These are phyloP conservation scores for Chlorella sp. DNA, from an alignment of 139 green algal species.

Conservation along the genomic window DNA sequence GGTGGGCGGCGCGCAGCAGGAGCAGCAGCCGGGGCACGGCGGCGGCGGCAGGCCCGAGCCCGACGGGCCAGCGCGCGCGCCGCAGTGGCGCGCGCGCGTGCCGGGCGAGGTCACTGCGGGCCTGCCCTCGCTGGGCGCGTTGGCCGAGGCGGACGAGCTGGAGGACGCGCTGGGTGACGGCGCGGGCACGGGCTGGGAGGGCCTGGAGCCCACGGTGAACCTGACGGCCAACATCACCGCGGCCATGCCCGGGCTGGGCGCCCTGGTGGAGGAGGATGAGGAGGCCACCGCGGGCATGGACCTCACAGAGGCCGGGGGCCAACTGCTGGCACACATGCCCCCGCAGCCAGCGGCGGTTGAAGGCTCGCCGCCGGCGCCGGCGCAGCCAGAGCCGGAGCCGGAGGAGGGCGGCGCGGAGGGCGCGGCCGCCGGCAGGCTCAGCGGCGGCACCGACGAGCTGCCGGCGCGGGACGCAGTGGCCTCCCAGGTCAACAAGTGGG, in stretches of 20 bases:
- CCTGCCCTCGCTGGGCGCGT: slow-evolving; percentile 19
- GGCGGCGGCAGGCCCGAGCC: no score
- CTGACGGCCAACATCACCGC: slow-evolving; percentile 70
- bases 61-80: no score
- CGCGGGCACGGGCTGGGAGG: slow-evolving; percentile 31
- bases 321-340: slow-evolving; percentile 14
- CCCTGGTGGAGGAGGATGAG: slow-evolving; percentile 77
- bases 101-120: slow-evolving; percentile 36
- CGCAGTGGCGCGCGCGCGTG: slow-evolving; percentile 1
- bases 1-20: neutral
- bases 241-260: slow-evolving; percentile 66
- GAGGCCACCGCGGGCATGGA: slow-evolving; percentile 37
- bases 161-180: slow-evolving; percentile 26
- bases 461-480: no score
- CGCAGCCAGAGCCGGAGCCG: neutral
- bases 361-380: neutral
- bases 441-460: slow-evolving; percentile 10
- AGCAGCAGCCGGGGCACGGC: neutral
- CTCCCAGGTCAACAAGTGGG: slow-evolving; percentile 69
- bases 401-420: no score
- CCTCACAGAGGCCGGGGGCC: slow-evolving; percentile 16
- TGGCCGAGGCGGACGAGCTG: slow-evolving; percentile 29
- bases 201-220: slow-evolving; percentile 6
- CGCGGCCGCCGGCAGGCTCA: neutral
- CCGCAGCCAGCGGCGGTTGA: neutral